Conservation (phyloP, 2,329 filamentous ascomycete genomes). For the Xylaria sp. region DNA sequence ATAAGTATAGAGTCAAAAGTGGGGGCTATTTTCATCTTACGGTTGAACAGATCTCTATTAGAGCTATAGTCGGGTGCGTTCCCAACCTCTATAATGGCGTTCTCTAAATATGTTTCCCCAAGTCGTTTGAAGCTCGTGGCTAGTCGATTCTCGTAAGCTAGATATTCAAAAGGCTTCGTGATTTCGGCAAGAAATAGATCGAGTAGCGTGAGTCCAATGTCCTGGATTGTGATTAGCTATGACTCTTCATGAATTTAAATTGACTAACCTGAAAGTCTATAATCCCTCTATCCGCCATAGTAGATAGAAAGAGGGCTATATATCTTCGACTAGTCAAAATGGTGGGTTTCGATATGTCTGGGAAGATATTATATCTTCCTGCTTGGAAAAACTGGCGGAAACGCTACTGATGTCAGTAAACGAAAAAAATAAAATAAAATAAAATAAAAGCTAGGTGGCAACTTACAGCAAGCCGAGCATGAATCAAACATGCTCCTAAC, state of each 20-base stretch:
- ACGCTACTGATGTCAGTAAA: conserved; percentile 49
- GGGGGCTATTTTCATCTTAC: conserved; percentile 45
- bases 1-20: conserved; percentile 20
- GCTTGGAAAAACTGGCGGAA: conserved; percentile 59
- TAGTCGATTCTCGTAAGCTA: conserved; percentile 63
- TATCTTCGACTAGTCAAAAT: conserved; percentile 57
- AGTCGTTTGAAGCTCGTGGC: conserved; percentile 59
- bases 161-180: conserved; percentile 59
- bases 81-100: conserved; percentile 52
- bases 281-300: conserved; percentile 60
- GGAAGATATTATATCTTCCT: conserved; percentile 64
- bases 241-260: conserved; percentile 17
- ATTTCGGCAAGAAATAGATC: conserved; percentile 66
- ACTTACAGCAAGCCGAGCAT: conserved; percentile 57
- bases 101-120: conserved; percentile 57
- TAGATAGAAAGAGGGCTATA: conserved; percentile 63
- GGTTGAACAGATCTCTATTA: conserved; percentile 62
- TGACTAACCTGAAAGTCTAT: conserved; percentile 57
- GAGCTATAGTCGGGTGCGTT: conserved; percentile 60
- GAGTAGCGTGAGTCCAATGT: conserved; percentile 58
- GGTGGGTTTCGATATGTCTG: conserved; percentile 55
- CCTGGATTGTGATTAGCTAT: conserved; percentile 44
- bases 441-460: conserved; percentile 28
- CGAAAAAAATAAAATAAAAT: background rate
- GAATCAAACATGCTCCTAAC: conserved; percentile 59